Evolutionary conservation across 108 stramenopile species (phyloP), one percentile per base, ranked within the genome.

Genomic region (Cyclotella distinguenda): DNA sequence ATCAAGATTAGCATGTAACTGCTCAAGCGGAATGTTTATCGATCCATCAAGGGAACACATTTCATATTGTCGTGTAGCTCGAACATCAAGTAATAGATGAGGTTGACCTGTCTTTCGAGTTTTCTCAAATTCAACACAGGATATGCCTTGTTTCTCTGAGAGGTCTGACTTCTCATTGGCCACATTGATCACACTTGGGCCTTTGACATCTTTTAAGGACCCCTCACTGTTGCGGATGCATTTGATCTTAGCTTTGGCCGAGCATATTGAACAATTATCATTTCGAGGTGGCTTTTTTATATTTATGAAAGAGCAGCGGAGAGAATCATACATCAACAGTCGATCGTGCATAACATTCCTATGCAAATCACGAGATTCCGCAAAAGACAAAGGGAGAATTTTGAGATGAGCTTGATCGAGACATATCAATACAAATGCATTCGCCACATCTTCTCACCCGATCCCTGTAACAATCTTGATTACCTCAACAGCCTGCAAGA

Each of bases 401-500:
- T n/a, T n/a, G n/a, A 19, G n/a, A 19, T 42, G 32, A 32, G 6
- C n/a, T n/a, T n/a, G n/a, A n/a, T n/a, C 52, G 38, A 44, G 42
- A 26, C 47, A 25, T 15, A 8, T 44, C 9, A 22, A 61, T 45
- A 19, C 38, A 9, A 39, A 39, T 39, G 9, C 13, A 11, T 13
- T 11, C 38, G 13, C 9, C 38, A 39, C 9, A 53, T 15, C 53
- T 66, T n/a, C 82, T 79, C 46, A 76, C 72, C 86, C 86, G 13
- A 77, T 77, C 8, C 84, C 88, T 8, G 93, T 91, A 3, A 97
- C 44, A 26, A 98, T 53, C 77, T 99, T 98, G 36, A 99, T 62
- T 16, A 74, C 70, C 78, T 96, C 95, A 13, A 89, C 70, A 23
- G 97, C 95, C 72, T 98, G 96, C 51, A 99, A 70, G 66, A 91